phyloP scores from a whole-genome alignment of 2,329 filamentous ascomycete species.

The Hymenoscyphus fraxineus region DNA sequence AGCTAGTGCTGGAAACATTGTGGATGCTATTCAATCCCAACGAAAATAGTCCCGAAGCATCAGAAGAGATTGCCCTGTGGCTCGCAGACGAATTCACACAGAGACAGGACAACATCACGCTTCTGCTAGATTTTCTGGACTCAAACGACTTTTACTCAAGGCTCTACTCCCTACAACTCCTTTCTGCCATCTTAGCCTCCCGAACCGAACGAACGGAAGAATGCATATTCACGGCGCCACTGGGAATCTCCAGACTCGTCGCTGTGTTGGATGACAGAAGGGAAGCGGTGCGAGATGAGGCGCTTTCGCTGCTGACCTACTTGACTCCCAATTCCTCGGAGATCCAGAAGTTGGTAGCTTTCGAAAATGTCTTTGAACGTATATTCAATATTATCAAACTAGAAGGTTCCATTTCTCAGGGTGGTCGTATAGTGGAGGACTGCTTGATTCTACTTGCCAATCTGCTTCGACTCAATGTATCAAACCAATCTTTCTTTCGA shows the following conservation, averaged over 20 bases:
- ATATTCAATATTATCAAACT: conserved; percentile 76
- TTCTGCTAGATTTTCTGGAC: conserved; percentile 86
- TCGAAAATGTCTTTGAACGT: conserved; percentile 88
- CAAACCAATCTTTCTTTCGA: conserved; percentile 90
- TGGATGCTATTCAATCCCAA: conserved; percentile 83
- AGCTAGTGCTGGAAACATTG: conserved; percentile 90
- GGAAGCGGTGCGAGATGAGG: conserved; percentile 86
- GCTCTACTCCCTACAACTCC: conserved; percentile 84
- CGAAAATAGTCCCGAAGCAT: conserved; percentile 77
- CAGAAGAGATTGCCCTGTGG: conserved; percentile 94
- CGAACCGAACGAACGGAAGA: conserved; percentile 91
- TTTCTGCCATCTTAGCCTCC: conserved; percentile 79
- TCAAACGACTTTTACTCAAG: conserved; percentile 84
- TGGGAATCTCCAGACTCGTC: conserved; percentile 84
- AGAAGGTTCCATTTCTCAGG: conserved; percentile 78
- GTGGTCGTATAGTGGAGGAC: conserved; percentile 85
- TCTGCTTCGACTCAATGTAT: conserved; percentile 77
- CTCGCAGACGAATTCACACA: conserved; percentile 97
- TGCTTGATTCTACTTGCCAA: conserved; percentile 89
- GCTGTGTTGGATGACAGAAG: conserved; percentile 77
- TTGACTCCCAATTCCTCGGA: conserved; percentile 83
- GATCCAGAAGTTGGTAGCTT: conserved; percentile 91
- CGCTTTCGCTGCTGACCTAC: conserved; percentile 79
- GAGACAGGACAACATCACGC: conserved; percentile 91
- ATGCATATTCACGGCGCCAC: conserved; percentile 82